Evolutionary conservation across 106 monocot genomes (phyloP).

Genomic region (Amphibolis antarctica): DNA sequence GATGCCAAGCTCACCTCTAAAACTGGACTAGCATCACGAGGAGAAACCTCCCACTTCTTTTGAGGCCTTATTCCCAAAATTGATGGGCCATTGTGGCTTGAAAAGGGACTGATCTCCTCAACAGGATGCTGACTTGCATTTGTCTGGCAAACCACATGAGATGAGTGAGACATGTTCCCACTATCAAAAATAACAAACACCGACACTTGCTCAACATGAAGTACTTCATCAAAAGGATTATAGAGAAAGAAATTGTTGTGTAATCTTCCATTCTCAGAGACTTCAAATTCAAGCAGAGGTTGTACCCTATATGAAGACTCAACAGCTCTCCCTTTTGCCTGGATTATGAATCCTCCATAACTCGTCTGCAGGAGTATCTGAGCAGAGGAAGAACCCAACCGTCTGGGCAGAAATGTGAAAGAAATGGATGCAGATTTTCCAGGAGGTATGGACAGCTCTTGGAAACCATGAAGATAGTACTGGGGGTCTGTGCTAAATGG

Average conservation of each 20-base stretch:
- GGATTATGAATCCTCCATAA: constrained; percentile 69
- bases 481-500: constrained; percentile 57
- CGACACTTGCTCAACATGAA: constrained; percentile 54
- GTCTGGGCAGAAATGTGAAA: constrained; percentile 62
- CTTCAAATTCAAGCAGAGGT: constrained; percentile 35
- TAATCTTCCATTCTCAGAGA: constrained; percentile 23
- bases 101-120: not conserved
- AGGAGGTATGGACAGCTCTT: constrained; percentile 34
- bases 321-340: constrained; percentile 42
- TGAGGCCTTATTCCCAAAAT: constrained; percentile 35
- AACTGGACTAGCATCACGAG: constrained; percentile 26
- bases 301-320: constrained; percentile 44
- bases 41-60: constrained; percentile 36
- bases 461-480: constrained; percentile 37
- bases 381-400: constrained; percentile 48
- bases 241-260: constrained; percentile 39
- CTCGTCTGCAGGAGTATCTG: constrained; percentile 83
- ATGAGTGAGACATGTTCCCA: constrained; percentile 17
- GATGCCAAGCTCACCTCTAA: constrained; percentile 34
- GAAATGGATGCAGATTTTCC: constrained; percentile 39
- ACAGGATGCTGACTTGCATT: constrained; percentile 8
- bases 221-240: constrained; percentile 47
- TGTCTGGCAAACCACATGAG: constrained; percentile 30
- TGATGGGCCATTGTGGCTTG: constrained; percentile 9
- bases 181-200: constrained; percentile 37